Evolutionary conservation across 208 protist genomes (phyloP), one percentile per base, ranked within the genome.

Genomic region (Leishmania martiniquensis): DNA sequence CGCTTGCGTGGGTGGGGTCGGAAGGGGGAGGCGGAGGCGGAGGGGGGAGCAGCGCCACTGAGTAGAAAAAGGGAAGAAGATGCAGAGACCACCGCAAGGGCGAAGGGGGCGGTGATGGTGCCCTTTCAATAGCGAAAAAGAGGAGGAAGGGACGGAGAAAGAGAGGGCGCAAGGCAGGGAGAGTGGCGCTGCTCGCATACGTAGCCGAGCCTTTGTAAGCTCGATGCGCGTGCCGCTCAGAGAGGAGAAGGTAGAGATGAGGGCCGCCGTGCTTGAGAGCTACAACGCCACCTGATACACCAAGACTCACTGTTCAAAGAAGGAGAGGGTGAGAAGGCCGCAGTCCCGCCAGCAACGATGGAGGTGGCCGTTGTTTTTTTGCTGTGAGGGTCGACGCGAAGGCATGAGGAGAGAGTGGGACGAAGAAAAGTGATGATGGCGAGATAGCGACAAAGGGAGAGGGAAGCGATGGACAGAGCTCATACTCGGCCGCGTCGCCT

Each of bases 291-390:
- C 15, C 42, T 34, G 39, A 75, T 15, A n/a, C 52, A 63, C 22
- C 52, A 65, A 72, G 22, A 51, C 47, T 63, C 47, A 42, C 22
- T 49, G 45, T 47, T n/a, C 68, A 20, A 74, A 37, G 49, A n/a
- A 72, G 32, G 69, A 17, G 22, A 47, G 25, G 51, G 65, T 4
- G 29, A 32, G 32, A 42, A 42, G 10, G 25, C 6, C 10, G n/a
- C n/a, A n/a, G n/a, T n/a, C 12, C 42, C 25, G 17, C 29, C 42
- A 34, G 42, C 1, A 47, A 69, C 47, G 42, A 7, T 4, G 34
- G 12, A 29, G 17, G 15, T 47, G 10, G 39, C 32, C 62, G 65
- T 47, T 44, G 25, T 66, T 74, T 17, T 42, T 67, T 9, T 44
- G 32, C 42, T 67, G 44, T 29, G 54, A 76, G 39, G 20, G n/a